Evolutionary conservation across 1,139 yeast genomes (phyloP).

Genomic region (Yamadazyma friedrichii): DNA sequence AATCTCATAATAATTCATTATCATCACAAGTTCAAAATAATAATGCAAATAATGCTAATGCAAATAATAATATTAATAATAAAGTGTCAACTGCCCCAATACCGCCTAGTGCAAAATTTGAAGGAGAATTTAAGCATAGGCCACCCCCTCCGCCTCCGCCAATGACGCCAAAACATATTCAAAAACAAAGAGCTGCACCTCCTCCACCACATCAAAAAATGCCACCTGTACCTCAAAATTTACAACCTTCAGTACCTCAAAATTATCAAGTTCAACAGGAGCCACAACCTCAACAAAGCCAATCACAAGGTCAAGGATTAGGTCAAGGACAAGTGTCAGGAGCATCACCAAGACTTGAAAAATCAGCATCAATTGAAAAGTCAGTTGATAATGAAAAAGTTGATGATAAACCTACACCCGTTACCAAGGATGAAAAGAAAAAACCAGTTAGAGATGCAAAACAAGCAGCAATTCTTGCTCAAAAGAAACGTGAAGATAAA

Average conservation of each 20-base stretch:
- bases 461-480: constrained; percentile 56
- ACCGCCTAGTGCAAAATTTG: constrained; percentile 30
- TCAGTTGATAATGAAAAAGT: not conserved
- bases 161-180: constrained; percentile 17
- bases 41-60: constrained; percentile 4
- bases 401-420: constrained; percentile 17
- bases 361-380: too few relatives aligned
- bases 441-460: constrained; percentile 53
- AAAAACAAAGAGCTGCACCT: constrained; percentile 16
- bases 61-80: constrained; percentile 15
- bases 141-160: constrained; percentile 41
- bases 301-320: not conserved
- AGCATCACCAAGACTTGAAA: constrained; percentile 3
- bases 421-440: constrained; percentile 13
- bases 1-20: constrained; percentile 43
- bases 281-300: not conserved
- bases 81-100: constrained; percentile 43
- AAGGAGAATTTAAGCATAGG: constrained; percentile 30
- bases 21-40: constrained; percentile 19
- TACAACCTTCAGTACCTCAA: not conserved
- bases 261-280: not conserved
- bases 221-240: constrained; percentile 2
- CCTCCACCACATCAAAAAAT: constrained; percentile 22
- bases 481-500: constrained; percentile 75
- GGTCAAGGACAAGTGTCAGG: not conserved